Percentiles rank a stretch among this genome's conserved stretches.
These are phyloP conservation scores for Irpex sp. DNA, from an alignment of 1,284 basidiomycete genomes.

Conservation along the genomic window DNA sequence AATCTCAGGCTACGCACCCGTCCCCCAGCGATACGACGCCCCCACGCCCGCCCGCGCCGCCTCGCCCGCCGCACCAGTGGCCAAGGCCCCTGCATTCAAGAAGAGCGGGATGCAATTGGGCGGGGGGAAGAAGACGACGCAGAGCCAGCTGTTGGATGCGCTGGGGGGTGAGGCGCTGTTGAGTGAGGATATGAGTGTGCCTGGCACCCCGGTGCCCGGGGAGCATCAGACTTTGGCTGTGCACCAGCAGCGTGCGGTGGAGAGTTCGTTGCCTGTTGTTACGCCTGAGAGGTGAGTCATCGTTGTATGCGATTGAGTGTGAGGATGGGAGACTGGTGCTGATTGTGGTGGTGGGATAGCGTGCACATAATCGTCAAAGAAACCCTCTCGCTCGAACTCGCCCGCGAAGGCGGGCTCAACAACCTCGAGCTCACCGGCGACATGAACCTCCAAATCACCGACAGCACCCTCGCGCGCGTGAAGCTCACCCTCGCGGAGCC, in stretches of 20 bases:
- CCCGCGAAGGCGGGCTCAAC: constrained; percentile 89
- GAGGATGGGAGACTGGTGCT: background rate
- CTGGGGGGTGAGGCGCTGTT: constrained; percentile 77
- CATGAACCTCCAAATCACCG: constrained; percentile 88
- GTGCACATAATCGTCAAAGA: constrained; percentile 89
- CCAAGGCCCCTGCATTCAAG: constrained; percentile 83
- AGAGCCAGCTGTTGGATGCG: constrained; percentile 83
- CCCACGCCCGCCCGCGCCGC: constrained; percentile 41
- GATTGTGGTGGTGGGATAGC: constrained; percentile 36
- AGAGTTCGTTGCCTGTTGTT: constrained; percentile 74
- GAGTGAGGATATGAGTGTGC: constrained; percentile 56
- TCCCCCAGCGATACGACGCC: constrained; percentile 67
- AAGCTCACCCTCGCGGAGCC: constrained; percentile 66
- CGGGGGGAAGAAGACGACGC: constrained; percentile 89
- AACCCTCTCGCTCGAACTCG: constrained; percentile 73
- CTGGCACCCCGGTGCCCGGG: constrained; percentile 51
- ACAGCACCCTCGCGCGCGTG: constrained; percentile 74
- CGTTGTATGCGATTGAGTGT: background rate
- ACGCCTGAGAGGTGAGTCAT: constrained; percentile 67
- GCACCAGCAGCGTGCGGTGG: constrained; percentile 25
- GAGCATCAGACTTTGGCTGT: constrained; percentile 32
- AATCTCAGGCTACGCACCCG: constrained; percentile 62
- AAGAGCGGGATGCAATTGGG: constrained; percentile 91
- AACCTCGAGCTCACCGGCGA: constrained; percentile 92
- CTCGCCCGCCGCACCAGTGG: constrained; percentile 48